Base-by-base conservation (phyloP, 768 basidiomycete genomes). In the Lenzites betulinus region DNA sequence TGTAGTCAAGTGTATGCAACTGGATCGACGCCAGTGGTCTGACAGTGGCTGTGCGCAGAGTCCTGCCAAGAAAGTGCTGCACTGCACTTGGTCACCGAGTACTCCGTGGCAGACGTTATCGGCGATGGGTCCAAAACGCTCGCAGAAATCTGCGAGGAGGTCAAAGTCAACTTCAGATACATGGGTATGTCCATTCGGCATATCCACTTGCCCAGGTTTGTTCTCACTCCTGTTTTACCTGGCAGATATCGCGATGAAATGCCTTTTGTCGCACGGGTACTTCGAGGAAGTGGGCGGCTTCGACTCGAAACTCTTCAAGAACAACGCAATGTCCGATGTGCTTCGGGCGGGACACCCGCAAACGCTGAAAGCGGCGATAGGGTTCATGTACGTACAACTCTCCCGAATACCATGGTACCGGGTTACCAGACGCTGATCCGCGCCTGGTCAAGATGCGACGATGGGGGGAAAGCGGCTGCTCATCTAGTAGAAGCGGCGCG, bases 41-140 rank as follows among this genome's bases (percentile, higher is more conserved):
- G 12, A 38, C 36, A 43, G 41, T 33, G 30, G 30, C 6, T 4
- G 33, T 7, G 7, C 28, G 1, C 20, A 59, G 57, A 59, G 15
- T 54, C 62, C 13, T 58, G 56, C n/a, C 57, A 59, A 3, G 62
- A 63, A 23, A 63, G 62, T 18, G 41, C 62, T 1, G 62, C 62
- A 8, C 47, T 63, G 8, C 46, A 43, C 2, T 22, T 63, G 16
- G 53, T 63, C 20, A 49, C 57, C 12, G 51, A 52, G 7, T 41
- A 48, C 38, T 51, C 52, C 2, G 57, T 59, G 9, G 62, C 57
- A 0, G 62, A 58, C 22, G 39, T 35, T 15, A 63, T 63, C n/a
- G 62, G 57, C 1, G 57, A 59, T 18, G 57, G 8, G 25, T 35
- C 44, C 16, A 48, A 42, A 30, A 8, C 56, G 2, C 51, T 63